These are phyloP conservation scores for Peniophora sp. DNA, from an alignment of 1,284 basidiomycete genomes.

Conservation along the genomic window DNA sequence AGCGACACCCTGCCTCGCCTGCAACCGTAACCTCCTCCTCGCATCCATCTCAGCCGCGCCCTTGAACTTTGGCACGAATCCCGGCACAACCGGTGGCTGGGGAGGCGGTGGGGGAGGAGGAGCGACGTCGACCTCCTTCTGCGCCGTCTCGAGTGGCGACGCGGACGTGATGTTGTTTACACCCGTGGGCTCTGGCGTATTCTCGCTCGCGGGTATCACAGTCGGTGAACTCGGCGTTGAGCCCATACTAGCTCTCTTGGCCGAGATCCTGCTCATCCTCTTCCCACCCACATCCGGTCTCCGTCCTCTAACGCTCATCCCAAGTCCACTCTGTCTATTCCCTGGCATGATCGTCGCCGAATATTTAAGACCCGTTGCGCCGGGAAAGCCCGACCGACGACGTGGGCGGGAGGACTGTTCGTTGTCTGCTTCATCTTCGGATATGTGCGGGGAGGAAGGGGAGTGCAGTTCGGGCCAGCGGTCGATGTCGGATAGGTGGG, in stretches of 20 bases:
- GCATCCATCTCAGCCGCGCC: slow-evolving; percentile 75
- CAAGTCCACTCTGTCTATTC: slow-evolving; percentile 21
- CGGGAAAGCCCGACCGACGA: slow-evolving; percentile 40
- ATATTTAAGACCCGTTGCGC: slow-evolving; percentile 63
- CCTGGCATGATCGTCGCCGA: slow-evolving; percentile 75
- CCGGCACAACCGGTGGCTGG: slow-evolving; percentile 7
- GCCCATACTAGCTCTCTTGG: background rate
- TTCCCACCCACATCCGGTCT: slow-evolving; percentile 30
- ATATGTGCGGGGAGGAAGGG: slow-evolving; percentile 60
- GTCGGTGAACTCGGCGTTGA: slow-evolving; percentile 3
- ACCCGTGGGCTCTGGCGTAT: slow-evolving; percentile 12
- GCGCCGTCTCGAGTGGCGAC: slow-evolving; percentile 7
- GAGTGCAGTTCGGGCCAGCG: slow-evolving; percentile 79
- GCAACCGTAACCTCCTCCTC: slow-evolving; percentile 54
- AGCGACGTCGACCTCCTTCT: slow-evolving; percentile 7
- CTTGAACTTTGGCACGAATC: slow-evolving; percentile 65
- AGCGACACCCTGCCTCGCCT: slow-evolving; percentile 17
- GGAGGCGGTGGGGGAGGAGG: slow-evolving; percentile 1
- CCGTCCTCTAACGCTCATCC: slow-evolving; percentile 24
- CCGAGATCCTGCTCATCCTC: background rate
- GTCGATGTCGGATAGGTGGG: slow-evolving; percentile 69
- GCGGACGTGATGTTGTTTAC: slow-evolving; percentile 9
- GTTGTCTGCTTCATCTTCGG: slow-evolving; percentile 51
- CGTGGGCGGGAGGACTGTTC: slow-evolving; percentile 15
- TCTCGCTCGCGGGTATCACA: slow-evolving; percentile 9